Evolutionary conservation across 306 rosid genomes (phyloP), one percentile per base, ranked within the genome.

Genomic region (Vachellia pachyceras): DNA sequence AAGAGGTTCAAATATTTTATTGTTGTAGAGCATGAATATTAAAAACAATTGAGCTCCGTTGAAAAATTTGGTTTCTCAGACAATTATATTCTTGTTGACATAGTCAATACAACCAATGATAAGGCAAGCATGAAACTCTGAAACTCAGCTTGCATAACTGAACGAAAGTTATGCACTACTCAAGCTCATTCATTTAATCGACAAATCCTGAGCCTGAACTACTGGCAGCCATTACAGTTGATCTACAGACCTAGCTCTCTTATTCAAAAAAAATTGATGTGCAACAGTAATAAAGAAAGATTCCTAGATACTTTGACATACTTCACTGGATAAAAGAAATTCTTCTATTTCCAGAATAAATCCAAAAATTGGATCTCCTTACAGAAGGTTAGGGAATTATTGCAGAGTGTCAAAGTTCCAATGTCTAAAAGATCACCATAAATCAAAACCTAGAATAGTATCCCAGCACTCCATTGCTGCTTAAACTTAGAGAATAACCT

Each of bases 1-100:
- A 82, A 79, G 82, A 79, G 73, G 73, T 84, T 86, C 70, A 82
- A 71, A 84, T 70, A 78, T 39, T 63, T 39, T 69, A 46, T 80
- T 69, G 55, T 54, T 73, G 73, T 63, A 73, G 36, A 83, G 63
- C 11, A 44, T 3, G 44, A 23, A 73, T 50, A 42, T 35, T 39
- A 60, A 25, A 14, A 76, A 54, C 65, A 78, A 17, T 25, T 54
- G 5, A 50, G 72, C 66, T 47, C 14, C 52, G 73, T 61, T 36
- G 42, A 52, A 79, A 73, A 37, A 35, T 29, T 86, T 80, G 76
- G 69, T 68, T 72, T 80, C 79, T 71, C 33, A 25, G 67, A 7
- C 40, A 79, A 23, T 11, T 9, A 25, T 58, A 36, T 54, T 44
- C 20, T 76, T 15, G 44, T 72, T 76, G 77, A 79, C 36, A 39